Evolutionary conservation across 1,284 basidiomycete species (phyloP).

Genomic region (Melampsora larici-populina): DNA sequence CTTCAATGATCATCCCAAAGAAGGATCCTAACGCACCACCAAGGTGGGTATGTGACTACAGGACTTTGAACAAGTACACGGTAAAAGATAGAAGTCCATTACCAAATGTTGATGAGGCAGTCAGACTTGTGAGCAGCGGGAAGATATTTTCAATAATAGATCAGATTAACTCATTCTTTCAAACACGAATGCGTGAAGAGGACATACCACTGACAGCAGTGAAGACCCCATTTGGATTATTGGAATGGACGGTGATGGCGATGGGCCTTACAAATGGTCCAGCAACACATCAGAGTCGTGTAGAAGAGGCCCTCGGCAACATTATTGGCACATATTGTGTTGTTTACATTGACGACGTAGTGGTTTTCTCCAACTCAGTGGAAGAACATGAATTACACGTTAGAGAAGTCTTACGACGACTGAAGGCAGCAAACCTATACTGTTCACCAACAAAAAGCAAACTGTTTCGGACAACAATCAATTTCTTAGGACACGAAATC

Average conservation of each 20-base stretch:
- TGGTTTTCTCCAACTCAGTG: constrained; percentile 56
- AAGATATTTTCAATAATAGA: constrained; percentile 55
- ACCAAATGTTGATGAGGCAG: constrained; percentile 15
- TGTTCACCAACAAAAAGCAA: constrained; percentile 7
- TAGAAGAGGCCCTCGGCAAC: constrained; percentile 43
- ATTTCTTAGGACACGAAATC: constrained; percentile 56
- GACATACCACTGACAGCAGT: no score
- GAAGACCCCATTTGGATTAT: no score
- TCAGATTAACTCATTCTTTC: constrained; percentile 58
- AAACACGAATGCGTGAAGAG: no score
- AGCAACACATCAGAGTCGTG: constrained; percentile 49
- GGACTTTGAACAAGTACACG: no score
- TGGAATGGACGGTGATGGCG: no score
- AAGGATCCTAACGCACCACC: no score
- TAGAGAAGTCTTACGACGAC: background rate
- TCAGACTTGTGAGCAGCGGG: background rate
- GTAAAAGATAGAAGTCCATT: constrained; percentile 44
- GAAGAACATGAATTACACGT: constrained; percentile 53
- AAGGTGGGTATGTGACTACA: no score
- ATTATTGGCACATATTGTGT: constrained; percentile 55
- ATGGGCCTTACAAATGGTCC: no score
- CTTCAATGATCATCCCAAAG: no score
- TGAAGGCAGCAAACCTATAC: background rate
- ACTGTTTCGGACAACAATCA: constrained; percentile 50
- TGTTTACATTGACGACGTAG: constrained; percentile 58